These are phyloP conservation scores for Apophysomyces ossiformis DNA, from an alignment of 371 early-diverging fungal genomes.

Conservation along the genomic window DNA sequence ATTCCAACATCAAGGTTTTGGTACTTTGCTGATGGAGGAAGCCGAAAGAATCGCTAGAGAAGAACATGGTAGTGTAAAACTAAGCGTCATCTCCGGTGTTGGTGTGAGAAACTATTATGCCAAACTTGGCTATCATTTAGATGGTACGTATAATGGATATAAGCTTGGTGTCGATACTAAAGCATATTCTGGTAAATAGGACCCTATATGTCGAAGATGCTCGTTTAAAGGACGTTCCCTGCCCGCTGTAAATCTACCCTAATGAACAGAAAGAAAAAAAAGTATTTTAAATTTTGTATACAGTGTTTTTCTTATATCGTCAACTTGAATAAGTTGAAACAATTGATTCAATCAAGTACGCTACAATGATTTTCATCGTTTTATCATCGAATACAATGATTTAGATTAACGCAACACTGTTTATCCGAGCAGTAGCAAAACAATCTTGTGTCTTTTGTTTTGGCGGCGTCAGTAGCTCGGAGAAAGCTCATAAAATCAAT, in stretches of 20 bases:
- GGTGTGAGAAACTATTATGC: slow-evolving; percentile 99
- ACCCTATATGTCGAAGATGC: slow-evolving; percentile 96
- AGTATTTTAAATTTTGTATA: too few species aligned
- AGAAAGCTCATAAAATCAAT: neutral
- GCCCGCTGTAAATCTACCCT: slow-evolving; percentile 7
- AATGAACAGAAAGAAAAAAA: neutral
- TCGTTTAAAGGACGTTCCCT: slow-evolving; percentile 39
- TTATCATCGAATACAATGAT: too few species aligned
- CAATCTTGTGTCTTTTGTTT: too few species aligned
- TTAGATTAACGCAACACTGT: too few species aligned
- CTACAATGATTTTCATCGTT: too few species aligned
- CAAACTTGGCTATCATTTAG: slow-evolving; percentile 97
- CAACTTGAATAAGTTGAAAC: neutral
- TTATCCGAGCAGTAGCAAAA: too few species aligned
- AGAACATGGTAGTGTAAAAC: slow-evolving; percentile 96
- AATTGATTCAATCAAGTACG: neutral
- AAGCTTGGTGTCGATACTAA: neutral
- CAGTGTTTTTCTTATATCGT: too few species aligned
- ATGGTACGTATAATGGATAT: slow-evolving; percentile 60
- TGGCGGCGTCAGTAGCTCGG: too few species aligned
- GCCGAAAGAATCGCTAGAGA: slow-evolving; percentile 99
- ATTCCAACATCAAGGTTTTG: slow-evolving; percentile 99
- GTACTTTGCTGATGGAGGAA: slow-evolving; percentile 98
- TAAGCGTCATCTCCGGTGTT: slow-evolving; percentile 98
- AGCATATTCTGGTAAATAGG: slow-evolving; percentile 37